These are phyloP conservation scores for Fusarium keratoplasticum DNA, from an alignment of 2,329 filamentous ascomycete species.

Conservation along the genomic window DNA sequence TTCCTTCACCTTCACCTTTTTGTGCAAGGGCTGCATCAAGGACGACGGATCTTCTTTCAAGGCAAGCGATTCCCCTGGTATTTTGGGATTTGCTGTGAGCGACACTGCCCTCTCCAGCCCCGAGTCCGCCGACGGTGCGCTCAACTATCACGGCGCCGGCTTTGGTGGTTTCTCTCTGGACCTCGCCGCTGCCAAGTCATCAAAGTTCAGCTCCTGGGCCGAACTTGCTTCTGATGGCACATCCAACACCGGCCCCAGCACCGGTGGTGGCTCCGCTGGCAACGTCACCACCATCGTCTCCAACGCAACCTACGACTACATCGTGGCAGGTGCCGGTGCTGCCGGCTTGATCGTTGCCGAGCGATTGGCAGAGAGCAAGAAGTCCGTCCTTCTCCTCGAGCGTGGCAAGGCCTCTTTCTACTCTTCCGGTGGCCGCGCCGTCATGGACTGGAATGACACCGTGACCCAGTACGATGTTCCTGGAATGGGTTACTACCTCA, in stretches of 20 bases:
- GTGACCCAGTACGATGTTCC: conserved; percentile 79
- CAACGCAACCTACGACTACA: conserved; percentile 66
- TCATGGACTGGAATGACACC: conserved; percentile 71
- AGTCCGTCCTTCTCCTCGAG: conserved; percentile 73
- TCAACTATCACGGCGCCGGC: conserved; percentile 53
- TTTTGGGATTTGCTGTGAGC: conserved; percentile 69
- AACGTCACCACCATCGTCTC: conserved; percentile 49
- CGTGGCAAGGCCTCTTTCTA: conserved; percentile 65
- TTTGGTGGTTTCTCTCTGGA: conserved; percentile 59
- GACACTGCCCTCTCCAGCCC: conserved; percentile 56
- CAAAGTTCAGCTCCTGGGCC: conserved; percentile 56
- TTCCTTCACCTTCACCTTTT: conserved; percentile 72
- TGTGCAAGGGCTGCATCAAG: conserved; percentile 69
- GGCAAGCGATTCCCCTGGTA: conserved; percentile 57
- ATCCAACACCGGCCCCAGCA: conserved; percentile 42
- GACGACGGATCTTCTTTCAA: conserved; percentile 58
- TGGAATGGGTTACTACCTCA: conserved; percentile 78
- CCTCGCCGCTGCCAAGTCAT: conserved; percentile 51
- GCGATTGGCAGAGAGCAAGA: conserved; percentile 68
- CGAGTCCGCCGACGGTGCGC: conserved; percentile 47
- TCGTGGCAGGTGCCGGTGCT: conserved; percentile 72
- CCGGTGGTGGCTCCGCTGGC: conserved; percentile 38
- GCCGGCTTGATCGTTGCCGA: conserved; percentile 71
- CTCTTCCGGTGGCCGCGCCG: conserved; percentile 73
- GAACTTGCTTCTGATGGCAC: conserved; percentile 57